Evolutionary conservation across 2,329 filamentous ascomycete species (phyloP), one percentile per base, ranked within the genome.

Genomic region (Emmonsia crescens): DNA sequence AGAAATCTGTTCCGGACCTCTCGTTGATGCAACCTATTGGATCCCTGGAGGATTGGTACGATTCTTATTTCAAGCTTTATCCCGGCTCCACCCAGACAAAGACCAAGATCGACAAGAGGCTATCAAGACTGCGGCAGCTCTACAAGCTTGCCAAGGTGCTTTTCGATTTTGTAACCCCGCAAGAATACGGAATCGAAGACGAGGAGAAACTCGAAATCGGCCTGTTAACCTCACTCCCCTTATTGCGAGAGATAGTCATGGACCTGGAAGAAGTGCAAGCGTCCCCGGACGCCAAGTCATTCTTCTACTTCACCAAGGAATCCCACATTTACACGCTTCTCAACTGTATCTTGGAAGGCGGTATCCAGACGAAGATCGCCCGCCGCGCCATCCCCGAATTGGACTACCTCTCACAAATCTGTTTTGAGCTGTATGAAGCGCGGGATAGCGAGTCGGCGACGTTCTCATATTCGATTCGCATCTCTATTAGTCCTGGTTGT

Each of bases 221-320:
- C 1, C 83, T 99, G 1, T 79, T 99, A 67, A 99, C 94, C 0
- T 96, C 92, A 14, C 79, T 99, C 55, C 95, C 94, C 2, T 81
- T 99, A 19, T 84, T 99, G 54, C 95, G 95, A 74, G 94, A 99
- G 76, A 96, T 99, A 68, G 94, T 99, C 6, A 89, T 92, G 71
- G 93, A 99, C 70, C 82, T 99, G 1, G 95, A 99, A 77, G 92
- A 97, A 75, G 91, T 97, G 75, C 94, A 99, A 76, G 93, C 94
- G 3, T 95, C 90, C 0, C 88, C 93, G 60, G 89, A 95, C 67
- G 91, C 92, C 52, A 96, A 96, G 73, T 93, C 89, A 1, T 97
- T 97, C 79, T 90, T 97, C 76, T 99, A 99, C 78, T 99, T 99
- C 75, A 99, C 94, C 65, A 99, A 99, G 75, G 94, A 99, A 76